Conservation (phyloP, 1,139 yeast genomes). For the Lodderomyces theae region DNA sequence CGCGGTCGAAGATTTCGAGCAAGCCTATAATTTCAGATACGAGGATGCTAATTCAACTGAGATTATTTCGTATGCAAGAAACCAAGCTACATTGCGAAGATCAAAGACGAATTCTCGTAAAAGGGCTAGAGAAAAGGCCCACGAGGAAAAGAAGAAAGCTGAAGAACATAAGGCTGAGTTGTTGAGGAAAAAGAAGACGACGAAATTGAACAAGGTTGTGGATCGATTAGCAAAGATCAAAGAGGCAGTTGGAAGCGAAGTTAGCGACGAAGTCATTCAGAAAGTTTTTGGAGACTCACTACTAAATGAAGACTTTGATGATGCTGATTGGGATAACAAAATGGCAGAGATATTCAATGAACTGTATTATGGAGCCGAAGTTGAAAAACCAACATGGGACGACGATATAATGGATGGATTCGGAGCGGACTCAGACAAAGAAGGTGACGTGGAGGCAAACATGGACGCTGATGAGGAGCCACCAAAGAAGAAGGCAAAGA, state of each 20-base stretch:
- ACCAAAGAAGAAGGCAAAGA: slow-evolving; percentile 42
- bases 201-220: slow-evolving; percentile 73
- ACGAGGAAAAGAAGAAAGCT: slow-evolving; percentile 51
- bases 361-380: slow-evolving; percentile 64
- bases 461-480: slow-evolving; percentile 29
- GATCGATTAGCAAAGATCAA: slow-evolving; percentile 75
- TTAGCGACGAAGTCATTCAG: slow-evolving; percentile 58
- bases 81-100: slow-evolving; percentile 87
- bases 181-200: slow-evolving; percentile 68
- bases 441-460: slow-evolving; percentile 26
- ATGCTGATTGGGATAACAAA: slow-evolving; percentile 86
- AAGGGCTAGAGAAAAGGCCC: slow-evolving; percentile 73
- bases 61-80: slow-evolving; percentile 95
- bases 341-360: slow-evolving; percentile 86
- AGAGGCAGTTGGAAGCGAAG: slow-evolving; percentile 80
- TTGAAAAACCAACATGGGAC: slow-evolving; percentile 42
- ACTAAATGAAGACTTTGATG: slow-evolving; percentile 85
- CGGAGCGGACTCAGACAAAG: slow-evolving; percentile 25
- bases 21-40: slow-evolving; percentile 89
- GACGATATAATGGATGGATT: slow-evolving; percentile 26
- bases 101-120: slow-evolving; percentile 72
- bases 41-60: slow-evolving; percentile 92
- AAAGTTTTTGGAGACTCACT: slow-evolving; percentile 70
- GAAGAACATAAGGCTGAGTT: slow-evolving; percentile 58
- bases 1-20: slow-evolving; percentile 87